A percentile compares a stretch with the other conserved stretches of the same genome.
These are phyloP conservation scores for Dendrocalamus sinicus DNA, from an alignment of 176 grass and related monocot species.

Conservation along the genomic window DNA sequence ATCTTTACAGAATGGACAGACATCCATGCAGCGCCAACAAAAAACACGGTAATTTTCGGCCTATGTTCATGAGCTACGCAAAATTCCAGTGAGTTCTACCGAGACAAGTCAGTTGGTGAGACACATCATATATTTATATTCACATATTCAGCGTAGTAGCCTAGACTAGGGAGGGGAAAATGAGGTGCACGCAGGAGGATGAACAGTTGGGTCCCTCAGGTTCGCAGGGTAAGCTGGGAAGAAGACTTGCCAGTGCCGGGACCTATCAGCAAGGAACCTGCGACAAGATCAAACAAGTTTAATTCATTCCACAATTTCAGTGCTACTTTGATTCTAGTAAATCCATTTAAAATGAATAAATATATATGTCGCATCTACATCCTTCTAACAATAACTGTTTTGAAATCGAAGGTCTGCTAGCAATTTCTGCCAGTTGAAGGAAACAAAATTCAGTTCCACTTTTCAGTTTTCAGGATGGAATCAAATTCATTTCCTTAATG, in stretches of 20 bases:
- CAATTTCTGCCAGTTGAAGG: background rate
- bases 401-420: background rate
- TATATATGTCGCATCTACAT: background rate
- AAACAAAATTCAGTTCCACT: constrained; percentile 10
- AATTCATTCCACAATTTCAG: constrained; percentile 1
- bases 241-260: background rate
- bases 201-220: background rate
- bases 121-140: constrained; percentile 40
- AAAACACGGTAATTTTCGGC: background rate
- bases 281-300: constrained; percentile 30
- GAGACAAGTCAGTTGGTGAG: background rate
- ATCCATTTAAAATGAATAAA: background rate
- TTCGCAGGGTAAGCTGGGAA: background rate
- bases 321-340: background rate
- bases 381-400: background rate
- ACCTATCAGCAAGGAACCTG: constrained; percentile 25
- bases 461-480: background rate
- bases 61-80: background rate
- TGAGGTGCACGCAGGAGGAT: background rate
- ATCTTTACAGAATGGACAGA: background rate
- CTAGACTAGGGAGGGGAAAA: background rate
- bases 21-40: constrained; percentile 12
- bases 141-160: constrained; percentile 18
- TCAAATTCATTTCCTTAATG: background rate
- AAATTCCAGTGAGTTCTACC: background rate